phyloP scores from a whole-genome alignment of 2,329 filamentous ascomycete species.

The Hymenoscyphus fraxineus region DNA sequence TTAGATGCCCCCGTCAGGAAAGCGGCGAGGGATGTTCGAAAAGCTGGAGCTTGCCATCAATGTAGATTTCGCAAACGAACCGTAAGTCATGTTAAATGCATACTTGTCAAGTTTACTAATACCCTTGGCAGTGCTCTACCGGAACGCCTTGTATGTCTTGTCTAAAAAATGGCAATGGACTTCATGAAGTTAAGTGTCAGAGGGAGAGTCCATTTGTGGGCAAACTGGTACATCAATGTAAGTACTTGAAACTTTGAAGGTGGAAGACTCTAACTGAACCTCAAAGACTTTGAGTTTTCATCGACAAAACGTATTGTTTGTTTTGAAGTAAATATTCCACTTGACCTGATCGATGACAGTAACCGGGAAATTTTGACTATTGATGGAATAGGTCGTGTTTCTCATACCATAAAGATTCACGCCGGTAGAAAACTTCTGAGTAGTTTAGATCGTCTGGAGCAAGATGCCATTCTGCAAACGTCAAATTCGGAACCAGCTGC shows the following conservation, averaged over 20 bases:
- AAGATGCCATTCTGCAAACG: constrained; percentile 13
- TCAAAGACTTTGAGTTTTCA: constrained; percentile 24
- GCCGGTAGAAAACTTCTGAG: constrained; percentile 14
- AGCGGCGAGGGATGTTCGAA: constrained; percentile 28
- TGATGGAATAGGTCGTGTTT: constrained; percentile 25
- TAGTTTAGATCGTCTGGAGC: constrained; percentile 15
- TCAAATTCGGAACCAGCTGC: constrained; percentile 3
- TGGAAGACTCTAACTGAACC: not conserved
- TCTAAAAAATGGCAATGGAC: constrained; percentile 24
- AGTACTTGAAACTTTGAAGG: not conserved
- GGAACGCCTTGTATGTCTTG: constrained; percentile 27
- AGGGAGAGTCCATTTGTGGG: constrained; percentile 27
- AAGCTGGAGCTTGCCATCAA: constrained; percentile 31
- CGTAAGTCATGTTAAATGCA: constrained; percentile 12
- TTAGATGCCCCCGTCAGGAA: constrained; percentile 27
- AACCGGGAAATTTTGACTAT: constrained; percentile 19
- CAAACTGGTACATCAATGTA: constrained; percentile 25
- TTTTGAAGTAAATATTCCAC: constrained; percentile 17
- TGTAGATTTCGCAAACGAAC: constrained; percentile 31
- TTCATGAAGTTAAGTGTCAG: constrained; percentile 28
- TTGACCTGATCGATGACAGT: not conserved
- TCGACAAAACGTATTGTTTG: constrained; percentile 23
- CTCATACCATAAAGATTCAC: constrained; percentile 19
- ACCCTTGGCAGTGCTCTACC: constrained; percentile 22
- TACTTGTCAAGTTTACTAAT: constrained; percentile 5